Base-by-base conservation (phyloP, 2,329 filamentous ascomycete genomes). In the Neonectria coccinea region DNA sequence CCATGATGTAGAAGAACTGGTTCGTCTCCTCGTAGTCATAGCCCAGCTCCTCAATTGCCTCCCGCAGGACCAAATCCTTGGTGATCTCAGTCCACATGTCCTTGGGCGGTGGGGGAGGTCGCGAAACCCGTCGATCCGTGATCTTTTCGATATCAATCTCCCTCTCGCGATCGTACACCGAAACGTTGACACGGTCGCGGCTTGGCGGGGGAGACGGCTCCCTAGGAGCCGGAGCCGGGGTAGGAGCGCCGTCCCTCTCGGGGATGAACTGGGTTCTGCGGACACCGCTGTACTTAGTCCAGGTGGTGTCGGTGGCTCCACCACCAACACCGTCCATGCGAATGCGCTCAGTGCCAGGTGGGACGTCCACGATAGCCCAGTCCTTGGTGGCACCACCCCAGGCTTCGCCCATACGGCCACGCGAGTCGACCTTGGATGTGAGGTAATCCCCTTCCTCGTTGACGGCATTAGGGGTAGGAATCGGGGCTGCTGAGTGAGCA, bases 41-140 rank as follows among this genome's bases (percentile, higher is more conserved):
- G 3, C 93, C 93, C 75, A 90, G 82, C 73, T 91, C 85, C 71
- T 97, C 91, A 68, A 98, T 92, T 18, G 96, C 96, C 76, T 97
- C 94, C 56, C 91, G 89, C 63, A 91, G 85, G 16, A 98, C 93
- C 39, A 98, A 81, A 71, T 97, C 94, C 80, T 97, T 97, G 50
- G 95, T 97, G 72, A 99, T 93, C 80, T 98, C 96, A 0, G 96
- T 99, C 95, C 95, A 98, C 83, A 97, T 92, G 64, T 91, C 88
- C 60, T 87, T 85, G 33, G 85, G 81, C 56, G 79, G 74, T 62
- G 69, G 76, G 54, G 66, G 78, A 66, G 74, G 77, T 36, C 79
- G 80, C 60, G 80, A 78, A 22, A 82, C 81, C 67, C 78, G 82
- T 67, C 81, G 81, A 66, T 90, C 88, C 18, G 82, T 83, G 25